Base-by-base conservation (phyloP, 192 early-diverging fungal species). In the Cetraspora pellucida region DNA sequence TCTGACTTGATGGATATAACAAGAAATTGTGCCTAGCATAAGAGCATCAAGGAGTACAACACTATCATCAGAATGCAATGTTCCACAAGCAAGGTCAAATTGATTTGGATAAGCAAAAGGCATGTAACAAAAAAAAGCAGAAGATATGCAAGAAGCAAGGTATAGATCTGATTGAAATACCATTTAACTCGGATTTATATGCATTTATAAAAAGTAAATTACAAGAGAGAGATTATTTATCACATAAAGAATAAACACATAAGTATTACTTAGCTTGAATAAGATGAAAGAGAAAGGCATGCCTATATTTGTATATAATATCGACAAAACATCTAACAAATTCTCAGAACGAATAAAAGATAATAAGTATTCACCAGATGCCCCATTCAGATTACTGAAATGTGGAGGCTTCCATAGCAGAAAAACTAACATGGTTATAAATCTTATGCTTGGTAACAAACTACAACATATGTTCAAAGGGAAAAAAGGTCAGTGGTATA, bases 371-470 rank as follows among this genome's bases (percentile, higher is more conserved):
- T 1, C 30, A 55, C 70, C 54, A 16, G 70, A 55, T 14, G 27
- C 37, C 10, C 70, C 70, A 37, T 72, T 72, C 23, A 52, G 50
- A 23, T 28, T 72, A 10, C 70, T n/a, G n/a, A n/a, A n/a, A n/a
- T n/a, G n/a, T n/a, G n/a, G n/a, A n/a, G n/a, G n/a, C n/a, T n/a
- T n/a, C 0, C 6, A 72, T 72, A 72, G 70, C 50, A 50, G 70
- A 72, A 72, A 72, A 72, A 72, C 70, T 2, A 72, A 72, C 27
- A 72, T 72, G 70, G 70, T 55, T 1, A 55, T 72, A n/a, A 72
- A 72, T 55, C 70, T n/a, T n/a, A n/a, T n/a, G n/a, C n/a, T n/a
- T n/a, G n/a, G n/a, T n/a, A n/a, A n/a, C n/a, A n/a, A n/a, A 72
- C 21, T 72, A 55, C 70, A 72, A 31, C 50, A 28, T 3, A 55